These are phyloP conservation scores for Platanus orientalis DNA, from an alignment of 164 flowering plant species.

Conservation along the genomic window DNA sequence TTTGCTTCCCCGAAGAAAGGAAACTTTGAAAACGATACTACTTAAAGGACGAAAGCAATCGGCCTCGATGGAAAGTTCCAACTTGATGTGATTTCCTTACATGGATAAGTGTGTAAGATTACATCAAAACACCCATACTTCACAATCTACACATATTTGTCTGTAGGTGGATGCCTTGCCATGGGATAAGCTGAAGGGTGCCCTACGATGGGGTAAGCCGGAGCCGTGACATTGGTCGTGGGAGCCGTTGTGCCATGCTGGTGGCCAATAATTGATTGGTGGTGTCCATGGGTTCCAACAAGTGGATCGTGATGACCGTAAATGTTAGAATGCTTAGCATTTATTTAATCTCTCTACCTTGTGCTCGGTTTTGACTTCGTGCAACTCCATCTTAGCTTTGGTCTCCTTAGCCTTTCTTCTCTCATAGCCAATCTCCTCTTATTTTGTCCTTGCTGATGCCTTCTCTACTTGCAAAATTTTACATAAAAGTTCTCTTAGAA, in stretches of 20 bases:
- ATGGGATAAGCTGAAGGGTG: no score
- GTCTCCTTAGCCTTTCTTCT: slow-evolving; percentile 59
- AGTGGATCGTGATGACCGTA: background rate
- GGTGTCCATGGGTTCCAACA: no score
- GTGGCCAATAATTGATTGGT: slow-evolving; percentile 3
- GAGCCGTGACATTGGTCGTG: slow-evolving; percentile 17
- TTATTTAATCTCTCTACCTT: slow-evolving; percentile 38
- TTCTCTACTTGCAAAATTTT: slow-evolving; percentile 53
- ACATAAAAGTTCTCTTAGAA: no score
- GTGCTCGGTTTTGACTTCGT: slow-evolving; percentile 38
- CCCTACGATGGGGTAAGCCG: slow-evolving; percentile 29
- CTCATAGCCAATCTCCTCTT: slow-evolving; percentile 55
- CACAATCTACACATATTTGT: no score
- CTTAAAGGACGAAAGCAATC: no score
- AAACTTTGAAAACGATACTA: no score
- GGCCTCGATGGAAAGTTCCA: no score
- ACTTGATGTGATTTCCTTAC: no score
- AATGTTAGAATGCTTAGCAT: slow-evolving; percentile 3
- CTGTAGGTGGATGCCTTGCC: no score
- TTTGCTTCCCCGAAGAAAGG: no score
- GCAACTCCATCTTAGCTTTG: slow-evolving; percentile 61
- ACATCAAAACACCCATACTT: no score
- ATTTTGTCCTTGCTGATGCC: slow-evolving; percentile 48
- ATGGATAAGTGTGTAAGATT: no score
- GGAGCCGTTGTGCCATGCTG: slow-evolving; percentile 11